Conservation (phyloP, 768 basidiomycete genomes). For the Psilocybe cyanescens region DNA sequence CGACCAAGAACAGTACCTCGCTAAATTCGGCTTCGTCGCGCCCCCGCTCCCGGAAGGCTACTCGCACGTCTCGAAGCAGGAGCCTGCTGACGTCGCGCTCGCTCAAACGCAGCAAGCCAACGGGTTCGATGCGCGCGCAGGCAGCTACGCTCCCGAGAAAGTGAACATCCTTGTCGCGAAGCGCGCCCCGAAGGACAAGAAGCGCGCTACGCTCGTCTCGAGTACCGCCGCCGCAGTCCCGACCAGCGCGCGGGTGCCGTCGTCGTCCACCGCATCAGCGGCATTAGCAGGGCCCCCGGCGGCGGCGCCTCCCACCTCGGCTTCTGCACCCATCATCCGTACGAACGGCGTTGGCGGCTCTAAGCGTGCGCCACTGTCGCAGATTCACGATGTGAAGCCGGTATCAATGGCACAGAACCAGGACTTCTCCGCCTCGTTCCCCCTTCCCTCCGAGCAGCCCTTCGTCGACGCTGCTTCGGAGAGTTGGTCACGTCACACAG, state of each 20-base stretch:
- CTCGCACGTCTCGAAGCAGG: conserved; percentile 54
- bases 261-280: neutral
- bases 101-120: conserved; percentile 29
- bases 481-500: conserved; percentile 36
- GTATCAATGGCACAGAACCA: conserved; percentile 17
- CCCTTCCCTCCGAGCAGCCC: conserved; percentile 51
- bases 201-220: conserved; percentile 43
- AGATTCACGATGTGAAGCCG: conserved; percentile 28
- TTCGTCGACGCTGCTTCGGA: conserved; percentile 40
- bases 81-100: conserved; percentile 32
- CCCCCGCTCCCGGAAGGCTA: conserved; percentile 74
- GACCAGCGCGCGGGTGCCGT: conserved; percentile 6
- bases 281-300: conserved; percentile 15
- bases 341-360: conserved; percentile 29
- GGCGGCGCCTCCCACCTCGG: conserved; percentile 22
- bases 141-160: conserved; percentile 51
- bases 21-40: conserved; percentile 76
- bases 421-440: conserved; percentile 41
- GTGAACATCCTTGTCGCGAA: conserved; percentile 80
- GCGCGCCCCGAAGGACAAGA: conserved; percentile 63
- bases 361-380: conserved; percentile 39
- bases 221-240: conserved; percentile 15
- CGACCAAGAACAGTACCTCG: conserved; percentile 79
- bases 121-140: conserved; percentile 41
- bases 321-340: conserved; percentile 22